These are phyloP conservation scores for Sugiyamaella grinbergsii DNA, from an alignment of 1,139 yeast species.

Conservation along the genomic window DNA sequence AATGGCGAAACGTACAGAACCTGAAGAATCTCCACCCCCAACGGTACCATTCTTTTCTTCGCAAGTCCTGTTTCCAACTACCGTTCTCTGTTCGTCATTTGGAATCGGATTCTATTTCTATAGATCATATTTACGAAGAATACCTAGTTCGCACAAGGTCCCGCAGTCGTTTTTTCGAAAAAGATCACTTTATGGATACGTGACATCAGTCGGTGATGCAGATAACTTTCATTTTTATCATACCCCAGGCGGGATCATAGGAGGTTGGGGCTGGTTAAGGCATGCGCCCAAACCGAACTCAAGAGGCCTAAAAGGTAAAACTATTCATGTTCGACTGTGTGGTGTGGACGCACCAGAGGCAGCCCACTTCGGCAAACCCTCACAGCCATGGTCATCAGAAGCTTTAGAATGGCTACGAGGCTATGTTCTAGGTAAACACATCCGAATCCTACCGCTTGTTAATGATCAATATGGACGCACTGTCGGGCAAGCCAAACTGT, in stretches of 20 bases:
- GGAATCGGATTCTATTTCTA: conserved; percentile 37
- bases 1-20: conserved; percentile 5
- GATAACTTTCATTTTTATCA: conserved; percentile 92
- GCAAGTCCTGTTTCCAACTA: conserved; percentile 33
- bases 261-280: conserved; percentile 96
- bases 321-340: conserved; percentile 68
- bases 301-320: conserved; percentile 41
- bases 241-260: conserved; percentile 83
- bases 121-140: conserved; percentile 38
- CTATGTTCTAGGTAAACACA: conserved; percentile 63
- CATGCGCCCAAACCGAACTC: conserved; percentile 49
- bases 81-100: conserved; percentile 32
- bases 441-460: conserved; percentile 74
- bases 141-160: conserved; percentile 38
- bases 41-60: conserved; percentile 19
- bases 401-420: conserved; percentile 74
- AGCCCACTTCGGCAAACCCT: conserved; percentile 91
- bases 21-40: neutral
- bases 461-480: conserved; percentile 88
- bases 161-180: conserved; percentile 42
- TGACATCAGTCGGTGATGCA: conserved; percentile 94
- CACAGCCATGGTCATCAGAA: conserved; percentile 86
- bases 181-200: conserved; percentile 68
- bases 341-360: conserved; percentile 99
- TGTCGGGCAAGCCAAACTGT: conserved; percentile 76